A percentile compares a stretch with the other conserved stretches of the same genome.
These are phyloP conservation scores for Epichloe typhina DNA, from an alignment of 2,329 filamentous ascomycete species.

Conservation along the genomic window DNA sequence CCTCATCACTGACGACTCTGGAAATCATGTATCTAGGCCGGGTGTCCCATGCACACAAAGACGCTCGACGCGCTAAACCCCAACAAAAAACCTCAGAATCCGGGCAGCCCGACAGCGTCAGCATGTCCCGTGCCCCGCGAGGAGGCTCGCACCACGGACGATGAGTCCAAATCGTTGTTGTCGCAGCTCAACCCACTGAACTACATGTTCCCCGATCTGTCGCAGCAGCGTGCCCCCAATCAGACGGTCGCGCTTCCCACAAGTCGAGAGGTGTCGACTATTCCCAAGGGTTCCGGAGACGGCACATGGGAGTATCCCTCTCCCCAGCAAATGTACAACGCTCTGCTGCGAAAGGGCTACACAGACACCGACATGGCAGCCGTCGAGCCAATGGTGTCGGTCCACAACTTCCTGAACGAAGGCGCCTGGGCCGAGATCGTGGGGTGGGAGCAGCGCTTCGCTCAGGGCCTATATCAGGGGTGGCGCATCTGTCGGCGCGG, in stretches of 20 bases:
- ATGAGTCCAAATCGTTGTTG: constrained; percentile 32
- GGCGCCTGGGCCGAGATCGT: constrained; percentile 94
- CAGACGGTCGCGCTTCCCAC: constrained; percentile 67
- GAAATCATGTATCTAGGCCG: constrained; percentile 22
- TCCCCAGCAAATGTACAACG: constrained; percentile 99
- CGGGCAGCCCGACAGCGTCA: constrained; percentile 17
- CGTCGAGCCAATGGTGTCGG: constrained; percentile 91
- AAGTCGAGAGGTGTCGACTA: constrained; percentile 72
- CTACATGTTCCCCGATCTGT: constrained; percentile 85
- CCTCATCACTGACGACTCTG: not conserved
- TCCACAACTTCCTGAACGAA: constrained; percentile 97
- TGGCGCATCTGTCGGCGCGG: constrained; percentile 64
- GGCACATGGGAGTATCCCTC: constrained; percentile 96
- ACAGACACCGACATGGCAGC: constrained; percentile 87
- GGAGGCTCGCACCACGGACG: constrained; percentile 14
- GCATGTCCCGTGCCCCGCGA: constrained; percentile 35
- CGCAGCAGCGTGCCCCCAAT: constrained; percentile 61
- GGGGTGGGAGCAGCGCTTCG: constrained; percentile 83
- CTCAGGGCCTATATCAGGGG: constrained; percentile 55
- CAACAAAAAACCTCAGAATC: constrained; percentile 12
- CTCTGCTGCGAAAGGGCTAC: constrained; percentile 88
- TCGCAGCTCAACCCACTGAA: constrained; percentile 61
- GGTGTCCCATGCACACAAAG: constrained; percentile 46
- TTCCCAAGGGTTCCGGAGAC: constrained; percentile 69
- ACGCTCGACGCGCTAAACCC: constrained; percentile 34